phyloP scores from a whole-genome alignment of 1,139 yeast species.

The Candida sanyaensis region DNA sequence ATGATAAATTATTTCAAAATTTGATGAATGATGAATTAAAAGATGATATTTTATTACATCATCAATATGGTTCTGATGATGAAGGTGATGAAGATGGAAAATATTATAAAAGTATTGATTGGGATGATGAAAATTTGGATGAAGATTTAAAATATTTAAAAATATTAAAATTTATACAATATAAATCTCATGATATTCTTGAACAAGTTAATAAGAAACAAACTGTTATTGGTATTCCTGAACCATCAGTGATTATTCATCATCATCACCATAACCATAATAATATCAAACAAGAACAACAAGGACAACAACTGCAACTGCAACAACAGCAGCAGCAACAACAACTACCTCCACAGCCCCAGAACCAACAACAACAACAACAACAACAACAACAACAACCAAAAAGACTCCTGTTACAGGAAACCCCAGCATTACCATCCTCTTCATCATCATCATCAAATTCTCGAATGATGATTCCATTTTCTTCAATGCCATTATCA shows the following conservation, averaged over 20 bases:
- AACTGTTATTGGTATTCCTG: slow-evolving; percentile 4
- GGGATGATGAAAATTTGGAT: slow-evolving; percentile 54
- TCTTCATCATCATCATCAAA: neutral
- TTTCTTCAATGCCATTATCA: neutral
- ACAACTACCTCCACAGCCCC: no score
- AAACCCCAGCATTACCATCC: neutral
- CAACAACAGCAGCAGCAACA: no score
- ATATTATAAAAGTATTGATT: slow-evolving; percentile 36
- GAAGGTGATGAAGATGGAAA: slow-evolving; percentile 28
- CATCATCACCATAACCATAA: slow-evolving; percentile 9
- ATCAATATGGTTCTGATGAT: slow-evolving; percentile 31
- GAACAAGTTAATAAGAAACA: slow-evolving; percentile 8
- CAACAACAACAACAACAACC: neutral
- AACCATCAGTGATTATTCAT: slow-evolving; percentile 8
- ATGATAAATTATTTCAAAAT: slow-evolving; percentile 40
- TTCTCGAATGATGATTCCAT: neutral
- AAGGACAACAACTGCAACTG: no score
- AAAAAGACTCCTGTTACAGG: neutral
- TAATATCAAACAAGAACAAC: slow-evolving; percentile 2
- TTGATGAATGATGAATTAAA: slow-evolving; percentile 43
- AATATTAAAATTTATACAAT: slow-evolving; percentile 44
- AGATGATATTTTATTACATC: slow-evolving; percentile 41
- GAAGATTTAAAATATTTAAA: slow-evolving; percentile 50
- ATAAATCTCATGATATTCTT: slow-evolving; percentile 28
- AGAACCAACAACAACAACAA: neutral